A percentile compares a stretch with the other conserved stretches of the same genome.
These are phyloP conservation scores for Penicillium waksmanii DNA, from an alignment of 495 filamentous ascomycete species.

Conservation along the genomic window DNA sequence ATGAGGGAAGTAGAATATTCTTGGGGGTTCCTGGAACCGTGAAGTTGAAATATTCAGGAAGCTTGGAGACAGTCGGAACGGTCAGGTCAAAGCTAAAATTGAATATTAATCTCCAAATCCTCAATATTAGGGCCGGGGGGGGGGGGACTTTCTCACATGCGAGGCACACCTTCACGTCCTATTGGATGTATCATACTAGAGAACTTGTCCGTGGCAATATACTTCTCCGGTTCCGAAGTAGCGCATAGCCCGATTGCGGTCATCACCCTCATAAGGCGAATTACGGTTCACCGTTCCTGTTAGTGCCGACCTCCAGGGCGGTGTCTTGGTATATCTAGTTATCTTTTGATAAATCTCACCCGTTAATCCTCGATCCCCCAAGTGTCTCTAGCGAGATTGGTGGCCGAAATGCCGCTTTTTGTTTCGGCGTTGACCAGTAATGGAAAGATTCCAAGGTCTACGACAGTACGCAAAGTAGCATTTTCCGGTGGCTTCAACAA, in stretches of 20 bases:
- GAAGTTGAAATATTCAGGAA: conserved; percentile 25
- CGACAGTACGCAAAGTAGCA: conserved; percentile 14
- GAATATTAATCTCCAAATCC: conserved; percentile 5
- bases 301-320: not conserved
- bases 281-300: not conserved
- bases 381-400: not conserved
- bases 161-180: conserved; percentile 24
- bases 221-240: conserved; percentile 29
- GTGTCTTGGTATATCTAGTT: no score
- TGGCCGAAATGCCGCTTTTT: conserved; percentile 5
- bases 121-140: not conserved
- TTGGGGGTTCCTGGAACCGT: conserved; percentile 22
- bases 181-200: conserved; percentile 39
- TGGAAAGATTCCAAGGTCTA: conserved; percentile 14
- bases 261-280: conserved; percentile 18
- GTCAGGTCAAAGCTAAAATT: conserved; percentile 20
- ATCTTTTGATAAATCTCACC: not conserved
- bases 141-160: conserved; percentile 18
- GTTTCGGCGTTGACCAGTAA: conserved; percentile 3
- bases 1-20: conserved; percentile 18
- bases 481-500: conserved; percentile 15
- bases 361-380: not conserved
- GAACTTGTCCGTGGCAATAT: conserved; percentile 38
- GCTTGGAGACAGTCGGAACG: conserved; percentile 16
- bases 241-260: conserved; percentile 10